Evolutionary conservation across 106 monocot genomes (phyloP), one percentile per base, ranked within the genome.

Genomic region (Dendrobium nobile): DNA sequence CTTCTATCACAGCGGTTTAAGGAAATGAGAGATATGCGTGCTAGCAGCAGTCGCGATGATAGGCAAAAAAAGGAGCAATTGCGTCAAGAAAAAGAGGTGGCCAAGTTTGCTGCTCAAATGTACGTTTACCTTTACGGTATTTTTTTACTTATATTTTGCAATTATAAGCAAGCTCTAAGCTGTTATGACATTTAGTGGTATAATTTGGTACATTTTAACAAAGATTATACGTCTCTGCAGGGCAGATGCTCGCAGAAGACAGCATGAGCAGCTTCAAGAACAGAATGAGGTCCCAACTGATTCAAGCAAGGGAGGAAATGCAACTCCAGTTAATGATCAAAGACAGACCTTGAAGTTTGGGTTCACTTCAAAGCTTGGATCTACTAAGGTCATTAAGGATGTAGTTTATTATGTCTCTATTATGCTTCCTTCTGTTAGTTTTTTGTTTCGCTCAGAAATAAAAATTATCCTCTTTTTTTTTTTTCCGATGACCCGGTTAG

Each of bases 21-120:
- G 82, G 93, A 99, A 83, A 99, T 99, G 99, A 93, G 79, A 84
- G 99, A 95, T 84, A 95, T 99, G 99, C 99, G 93, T 73, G 90
- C 89, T 43, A 78, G 87, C 80, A 90, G 95, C 82, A 99, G 91
- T 79, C 95, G 99, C 4, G 99, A 99, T 87, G 95, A 99, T 61
- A 91, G 99, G 72, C 91, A 87, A 68, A 95, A 88, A 85, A 86
- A 94, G 81, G 99, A 99, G 79, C 93, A 93, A 75, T 72, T 95
- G 73, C 92, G 99, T n/a, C 87, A 95, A 81, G 99, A 99, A 77
- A 99, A 95, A 82, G 99, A 99, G 90, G 88, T 99, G 84, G 95
- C 99, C 42, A 95, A 93, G 79, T 91, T 99, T 84, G 76, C 95
- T 42, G 92, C 95, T 65, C 99, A 95, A 85, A 87, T 99, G 99